Base-by-base conservation (phyloP, 768 basidiomycete genomes). In the Mycena rebaudengoi region DNA sequence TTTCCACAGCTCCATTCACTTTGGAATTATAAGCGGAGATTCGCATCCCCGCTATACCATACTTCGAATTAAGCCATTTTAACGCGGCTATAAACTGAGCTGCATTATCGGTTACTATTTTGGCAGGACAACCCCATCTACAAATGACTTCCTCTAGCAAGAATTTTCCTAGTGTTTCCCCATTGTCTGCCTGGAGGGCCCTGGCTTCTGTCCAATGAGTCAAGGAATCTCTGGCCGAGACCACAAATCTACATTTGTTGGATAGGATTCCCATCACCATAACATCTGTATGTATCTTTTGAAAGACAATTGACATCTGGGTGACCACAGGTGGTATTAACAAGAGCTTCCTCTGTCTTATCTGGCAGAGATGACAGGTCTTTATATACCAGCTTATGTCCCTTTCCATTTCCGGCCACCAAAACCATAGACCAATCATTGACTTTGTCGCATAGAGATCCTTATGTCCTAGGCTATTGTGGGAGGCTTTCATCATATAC, bases 41-140 rank as follows among this genome's bases (percentile, higher is more conserved):
- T 0, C 59, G 32, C 12, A 80, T 79, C 6, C 78, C 76, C 0
- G 20, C 25, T 20, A 80, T 77, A 4, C 69, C 52, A 44, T 79
- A 79, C 26, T 66, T 69, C 16, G 72, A 26, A 0, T 49, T 18
- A 1, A 80, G 69, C 45, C 66, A 67, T 1, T 68, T 40, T 11
- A 79, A 44, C 1, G 70, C 77, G 0, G 66, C 55, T 2, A 75
- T 33, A 23, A 75, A 75, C 0, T 69, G 72, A 0, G 71, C 57
- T 0, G 75, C 74, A 52, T 85, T 85, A 60, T 85, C 83, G 0
- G 78, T 81, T 0, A 83, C 74, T 18, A 85, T 78, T 23, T 78
- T 70, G 0, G 13, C 20, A 0, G 81, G 20, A 18, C 75, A 70
- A 3, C 81, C 82, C 82, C 81, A 84, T 28, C 73, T 30, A 46